These are phyloP conservation scores for Pseudogymnoascus sp. DNA, from an alignment of 2,329 filamentous ascomycete species.

Conservation along the genomic window DNA sequence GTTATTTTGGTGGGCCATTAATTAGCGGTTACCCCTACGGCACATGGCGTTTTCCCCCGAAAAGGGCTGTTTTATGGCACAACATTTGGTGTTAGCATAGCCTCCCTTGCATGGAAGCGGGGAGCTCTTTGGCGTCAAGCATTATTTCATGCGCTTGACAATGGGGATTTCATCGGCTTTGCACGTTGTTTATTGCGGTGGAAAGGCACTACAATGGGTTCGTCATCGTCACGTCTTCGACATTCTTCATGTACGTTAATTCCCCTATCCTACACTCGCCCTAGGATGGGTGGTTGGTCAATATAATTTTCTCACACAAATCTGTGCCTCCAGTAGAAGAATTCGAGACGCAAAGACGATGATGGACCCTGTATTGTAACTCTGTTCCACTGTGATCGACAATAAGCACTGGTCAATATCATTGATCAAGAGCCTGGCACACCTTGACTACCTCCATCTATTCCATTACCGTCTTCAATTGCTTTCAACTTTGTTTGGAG, in stretches of 20 bases:
- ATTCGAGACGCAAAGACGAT: conserved; percentile 45
- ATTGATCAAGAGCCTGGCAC: conserved; percentile 14
- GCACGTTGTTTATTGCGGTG: conserved; percentile 16
- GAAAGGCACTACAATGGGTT: conserved; percentile 39
- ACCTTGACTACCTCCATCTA: neutral
- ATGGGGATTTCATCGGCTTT: conserved; percentile 17
- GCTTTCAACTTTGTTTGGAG: neutral
- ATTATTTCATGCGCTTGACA: conserved; percentile 18
- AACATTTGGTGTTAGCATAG: conserved; percentile 36
- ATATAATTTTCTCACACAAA: conserved; percentile 40
- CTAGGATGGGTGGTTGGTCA: conserved; percentile 32
- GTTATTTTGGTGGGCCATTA: conserved; percentile 17
- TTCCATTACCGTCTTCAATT: neutral
- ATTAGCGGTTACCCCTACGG: conserved; percentile 7
- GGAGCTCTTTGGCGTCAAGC: conserved; percentile 27
- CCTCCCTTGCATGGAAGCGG: conserved; percentile 30
- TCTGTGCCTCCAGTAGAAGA: conserved; percentile 30
- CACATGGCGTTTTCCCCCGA: conserved; percentile 13
- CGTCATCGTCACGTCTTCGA: conserved; percentile 59
- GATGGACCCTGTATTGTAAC: conserved; percentile 50
- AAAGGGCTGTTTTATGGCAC: conserved; percentile 25
- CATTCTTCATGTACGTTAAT: conserved; percentile 57
- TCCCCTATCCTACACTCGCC: conserved; percentile 31
- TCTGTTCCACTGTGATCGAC: conserved; percentile 16
- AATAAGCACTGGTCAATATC: neutral